Conservation (phyloP, 768 basidiomycete species). For the Calocera viscosa region DNA sequence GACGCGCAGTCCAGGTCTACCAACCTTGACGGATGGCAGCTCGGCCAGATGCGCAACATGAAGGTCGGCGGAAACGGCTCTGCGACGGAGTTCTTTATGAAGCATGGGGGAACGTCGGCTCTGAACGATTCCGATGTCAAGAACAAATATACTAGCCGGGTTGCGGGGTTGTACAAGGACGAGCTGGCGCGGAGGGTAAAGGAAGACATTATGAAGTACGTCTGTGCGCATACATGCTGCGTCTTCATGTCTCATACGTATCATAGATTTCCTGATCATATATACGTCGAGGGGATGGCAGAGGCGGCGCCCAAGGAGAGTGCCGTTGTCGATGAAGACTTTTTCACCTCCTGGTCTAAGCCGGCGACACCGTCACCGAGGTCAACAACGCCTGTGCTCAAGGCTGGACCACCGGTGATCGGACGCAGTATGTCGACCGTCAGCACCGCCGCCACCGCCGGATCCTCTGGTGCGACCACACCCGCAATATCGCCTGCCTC, state of each 20-base stretch:
- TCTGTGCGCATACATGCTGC: neutral
- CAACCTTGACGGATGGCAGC: constrained; percentile 90
- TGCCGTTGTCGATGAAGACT: constrained; percentile 65
- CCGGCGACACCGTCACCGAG: constrained; percentile 35
- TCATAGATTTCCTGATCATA: constrained; percentile 58
- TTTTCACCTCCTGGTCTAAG: constrained; percentile 96
- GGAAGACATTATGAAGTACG: constrained; percentile 60
- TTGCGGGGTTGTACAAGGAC: constrained; percentile 83
- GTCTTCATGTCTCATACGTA: neutral
- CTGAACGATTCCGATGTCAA: constrained; percentile 65
- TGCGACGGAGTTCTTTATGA: constrained; percentile 78
- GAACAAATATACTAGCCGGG: constrained; percentile 76
- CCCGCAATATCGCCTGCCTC: constrained; percentile 19
- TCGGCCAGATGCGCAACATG: constrained; percentile 83
- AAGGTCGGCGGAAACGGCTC: constrained; percentile 88
- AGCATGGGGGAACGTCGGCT: constrained; percentile 64
- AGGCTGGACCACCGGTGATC: constrained; percentile 41
- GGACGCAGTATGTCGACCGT: constrained; percentile 38
- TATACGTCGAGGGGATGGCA: constrained; percentile 73
- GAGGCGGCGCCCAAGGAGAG: constrained; percentile 26
- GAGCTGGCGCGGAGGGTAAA: constrained; percentile 69
- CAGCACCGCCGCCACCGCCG: constrained; percentile 22
- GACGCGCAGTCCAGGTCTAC: constrained; percentile 53
- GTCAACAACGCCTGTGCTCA: constrained; percentile 34
- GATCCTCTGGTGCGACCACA: constrained; percentile 15